Percentiles rank a stretch among this genome's conserved stretches.
These are phyloP conservation scores for Metarhizium sp. DNA, from an alignment of 2,329 filamentous ascomycete species.

Conservation along the genomic window DNA sequence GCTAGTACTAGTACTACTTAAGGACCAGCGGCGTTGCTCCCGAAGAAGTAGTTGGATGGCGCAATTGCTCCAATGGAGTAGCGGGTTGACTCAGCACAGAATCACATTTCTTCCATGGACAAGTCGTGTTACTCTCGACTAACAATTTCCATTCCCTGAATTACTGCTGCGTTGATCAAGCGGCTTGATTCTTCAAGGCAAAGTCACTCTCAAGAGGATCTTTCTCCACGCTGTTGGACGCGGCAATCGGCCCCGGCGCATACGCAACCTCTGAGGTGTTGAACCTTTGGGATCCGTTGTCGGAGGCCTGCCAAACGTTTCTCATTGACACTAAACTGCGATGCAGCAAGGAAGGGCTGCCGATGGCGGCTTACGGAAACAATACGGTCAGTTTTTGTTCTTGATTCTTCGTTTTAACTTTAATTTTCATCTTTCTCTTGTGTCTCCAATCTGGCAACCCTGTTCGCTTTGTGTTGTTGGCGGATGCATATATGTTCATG, in stretches of 20 bases:
- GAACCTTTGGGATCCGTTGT: background rate
- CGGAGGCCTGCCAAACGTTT: background rate
- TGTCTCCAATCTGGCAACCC: too few relatives aligned
- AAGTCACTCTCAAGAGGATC: background rate
- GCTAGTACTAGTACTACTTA: background rate
- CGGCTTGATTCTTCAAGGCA: background rate
- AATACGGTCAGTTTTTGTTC: slow-evolving; percentile 20
- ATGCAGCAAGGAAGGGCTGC: slow-evolving; percentile 15
- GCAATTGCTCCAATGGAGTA: background rate
- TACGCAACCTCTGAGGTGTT: background rate
- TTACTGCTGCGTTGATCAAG: background rate
- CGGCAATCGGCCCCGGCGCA: too few relatives aligned
- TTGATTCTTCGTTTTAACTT: background rate
- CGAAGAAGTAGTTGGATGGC: background rate
- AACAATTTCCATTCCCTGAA: background rate
- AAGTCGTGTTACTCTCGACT: background rate
- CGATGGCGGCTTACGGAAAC: slow-evolving; percentile 11
- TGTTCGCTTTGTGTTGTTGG: background rate
- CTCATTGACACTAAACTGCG: background rate
- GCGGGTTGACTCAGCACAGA: background rate
- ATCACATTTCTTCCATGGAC: background rate
- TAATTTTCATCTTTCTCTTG: background rate
- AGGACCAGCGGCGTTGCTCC: background rate
- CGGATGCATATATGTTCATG: background rate
- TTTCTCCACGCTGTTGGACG: background rate